phyloP scores from a whole-genome alignment of 805 yeast genomes.

The Wickerhamiella dianesei region DNA sequence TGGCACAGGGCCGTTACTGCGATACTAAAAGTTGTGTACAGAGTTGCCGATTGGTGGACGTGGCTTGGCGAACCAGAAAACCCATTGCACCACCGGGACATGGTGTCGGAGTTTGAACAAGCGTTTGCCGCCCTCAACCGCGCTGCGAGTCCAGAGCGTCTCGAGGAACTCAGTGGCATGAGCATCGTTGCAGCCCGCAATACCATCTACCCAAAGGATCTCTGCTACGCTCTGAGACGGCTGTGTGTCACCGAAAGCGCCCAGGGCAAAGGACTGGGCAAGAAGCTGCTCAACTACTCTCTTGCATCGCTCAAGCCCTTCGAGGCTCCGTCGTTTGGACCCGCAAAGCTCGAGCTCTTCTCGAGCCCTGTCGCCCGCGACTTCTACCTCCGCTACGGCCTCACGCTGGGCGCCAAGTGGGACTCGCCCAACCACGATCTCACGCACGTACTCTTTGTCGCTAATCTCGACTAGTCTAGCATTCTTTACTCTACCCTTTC shows the following conservation, averaged over 20 bases:
- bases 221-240: constrained; percentile 4
- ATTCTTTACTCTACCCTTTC: background rate
- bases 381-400: constrained; percentile 12
- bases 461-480: background rate
- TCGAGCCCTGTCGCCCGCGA: constrained; percentile 10
- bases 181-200: constrained; percentile 4
- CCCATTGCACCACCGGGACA: constrained; percentile 4
- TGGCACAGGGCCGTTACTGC: background rate
- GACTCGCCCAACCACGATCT: background rate
- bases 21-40: background rate
- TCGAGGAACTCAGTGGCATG: constrained; percentile 4
- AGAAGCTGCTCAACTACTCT: constrained; percentile 3
- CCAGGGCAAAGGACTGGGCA: constrained; percentile 14
- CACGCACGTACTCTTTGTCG: background rate
- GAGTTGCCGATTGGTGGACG: background rate
- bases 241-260: constrained; percentile 2
- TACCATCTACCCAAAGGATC: constrained; percentile 3
- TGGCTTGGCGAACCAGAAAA: background rate
- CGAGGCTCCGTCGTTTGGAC: constrained; percentile 7
- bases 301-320: constrained; percentile 2
- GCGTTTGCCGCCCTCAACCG: constrained; percentile 4
- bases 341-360: constrained; percentile 14
- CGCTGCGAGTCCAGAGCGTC: constrained; percentile 2
- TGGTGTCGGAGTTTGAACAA: constrained; percentile 5
- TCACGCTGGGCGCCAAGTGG: constrained; percentile 4